Evolutionary conservation across 441 rosid genomes (phyloP).

Genomic region (Jatropha podagrica): DNA sequence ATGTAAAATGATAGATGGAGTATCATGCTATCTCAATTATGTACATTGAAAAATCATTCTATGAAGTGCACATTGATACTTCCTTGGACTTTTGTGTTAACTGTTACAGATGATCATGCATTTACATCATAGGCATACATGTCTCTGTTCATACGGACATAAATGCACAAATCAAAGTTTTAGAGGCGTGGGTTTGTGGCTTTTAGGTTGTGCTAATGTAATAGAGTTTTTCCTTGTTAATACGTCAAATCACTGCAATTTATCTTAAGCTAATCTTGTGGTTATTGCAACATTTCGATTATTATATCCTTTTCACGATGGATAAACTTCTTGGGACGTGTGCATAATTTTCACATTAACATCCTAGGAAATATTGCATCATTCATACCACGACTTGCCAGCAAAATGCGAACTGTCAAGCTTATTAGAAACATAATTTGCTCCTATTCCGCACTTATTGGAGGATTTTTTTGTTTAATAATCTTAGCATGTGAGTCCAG

Average conservation of each 20-base stretch:
- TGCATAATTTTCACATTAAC: neutral
- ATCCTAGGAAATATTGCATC: neutral
- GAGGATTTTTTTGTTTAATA: neutral
- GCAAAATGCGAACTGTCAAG: conserved; percentile 27
- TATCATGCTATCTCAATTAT: neutral
- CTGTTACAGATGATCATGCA: neutral
- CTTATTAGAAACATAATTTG: conserved; percentile 12
- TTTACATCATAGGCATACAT: neutral
- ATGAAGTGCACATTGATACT: neutral
- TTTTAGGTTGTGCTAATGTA: neutral
- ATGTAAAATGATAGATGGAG: conserved; percentile 1
- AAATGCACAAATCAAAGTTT: neutral
- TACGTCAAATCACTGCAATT: neutral
- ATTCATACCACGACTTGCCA: conserved; percentile 15
- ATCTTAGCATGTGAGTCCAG: neutral
- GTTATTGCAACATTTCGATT: neutral
- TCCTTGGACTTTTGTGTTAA: neutral
- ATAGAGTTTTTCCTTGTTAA: neutral
- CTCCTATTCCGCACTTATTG: conserved; percentile 14
- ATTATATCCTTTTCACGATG: neutral
- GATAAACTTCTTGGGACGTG: conserved; percentile 1
- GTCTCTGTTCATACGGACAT: neutral
- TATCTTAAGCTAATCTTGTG: neutral
- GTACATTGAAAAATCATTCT: neutral
- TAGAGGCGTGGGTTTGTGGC: no score